Percentiles rank a stretch among this genome's conserved stretches.
These are phyloP conservation scores for Goffeauzyma gilvescens DNA, from an alignment of 768 basidiomycete species.

Conservation along the genomic window DNA sequence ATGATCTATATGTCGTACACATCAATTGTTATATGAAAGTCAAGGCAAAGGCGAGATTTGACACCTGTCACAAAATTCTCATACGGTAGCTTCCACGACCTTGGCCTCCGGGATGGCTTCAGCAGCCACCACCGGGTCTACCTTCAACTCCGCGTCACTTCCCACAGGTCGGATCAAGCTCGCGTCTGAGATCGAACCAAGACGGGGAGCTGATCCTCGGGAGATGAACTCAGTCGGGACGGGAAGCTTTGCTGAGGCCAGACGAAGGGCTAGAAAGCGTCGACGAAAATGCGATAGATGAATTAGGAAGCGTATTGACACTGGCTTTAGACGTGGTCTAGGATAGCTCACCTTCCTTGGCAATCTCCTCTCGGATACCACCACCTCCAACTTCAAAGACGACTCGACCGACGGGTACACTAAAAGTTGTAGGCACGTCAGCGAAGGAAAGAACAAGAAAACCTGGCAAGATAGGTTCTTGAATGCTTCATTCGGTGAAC, in stretches of 20 bases:
- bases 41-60: no score
- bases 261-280: slow-evolving; percentile 49
- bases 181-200: slow-evolving; percentile 16
- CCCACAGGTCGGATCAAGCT: no score
- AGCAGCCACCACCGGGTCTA: no score
- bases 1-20: no score
- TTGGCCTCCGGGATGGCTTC: no score
- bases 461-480: not conserved
- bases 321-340: not conserved
- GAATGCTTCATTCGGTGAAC: slow-evolving; percentile 15
- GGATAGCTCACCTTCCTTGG: slow-evolving; percentile 52
- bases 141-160: no score
- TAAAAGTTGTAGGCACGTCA: slow-evolving; percentile 25
- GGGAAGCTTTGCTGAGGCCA: slow-evolving; percentile 73
- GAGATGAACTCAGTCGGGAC: slow-evolving; percentile 72
- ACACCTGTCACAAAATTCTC: no score
- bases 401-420: slow-evolving; percentile 71
- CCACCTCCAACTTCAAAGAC: slow-evolving; percentile 83
- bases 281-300: not conserved
- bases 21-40: no score
- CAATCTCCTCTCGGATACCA: slow-evolving; percentile 77
- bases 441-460: not conserved
- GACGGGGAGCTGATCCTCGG: slow-evolving; percentile 46
- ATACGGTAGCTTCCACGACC: no score
- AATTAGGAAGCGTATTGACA: not conserved